phyloP scores from a whole-genome alignment of 2,329 filamentous ascomycete genomes.

The Apiospora hydei region DNA sequence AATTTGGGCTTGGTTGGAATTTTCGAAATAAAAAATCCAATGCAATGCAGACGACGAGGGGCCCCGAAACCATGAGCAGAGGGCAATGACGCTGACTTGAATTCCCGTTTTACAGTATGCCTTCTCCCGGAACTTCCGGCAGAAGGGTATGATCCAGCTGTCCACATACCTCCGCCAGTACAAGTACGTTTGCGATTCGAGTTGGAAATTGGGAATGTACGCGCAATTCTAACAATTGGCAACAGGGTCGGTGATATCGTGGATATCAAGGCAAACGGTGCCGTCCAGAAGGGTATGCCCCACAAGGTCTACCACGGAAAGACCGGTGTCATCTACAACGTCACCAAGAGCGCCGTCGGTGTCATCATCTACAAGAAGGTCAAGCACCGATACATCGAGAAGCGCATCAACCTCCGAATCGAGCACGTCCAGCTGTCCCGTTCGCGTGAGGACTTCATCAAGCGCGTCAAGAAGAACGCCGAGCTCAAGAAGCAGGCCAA shows the following conservation, averaged over 20 bases:
- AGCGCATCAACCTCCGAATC: conserved; percentile 98
- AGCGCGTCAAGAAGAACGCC: conserved; percentile 96
- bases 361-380: conserved; percentile 99
- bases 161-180: conserved; percentile 95
- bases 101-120: conserved; percentile 66
- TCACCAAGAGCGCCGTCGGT: conserved; percentile 96
- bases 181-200: conserved; percentile 64
- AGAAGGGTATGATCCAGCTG: conserved; percentile 92
- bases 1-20: conserved; percentile 4
- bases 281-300: conserved; percentile 98
- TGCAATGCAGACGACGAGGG: not conserved
- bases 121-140: conserved; percentile 93
- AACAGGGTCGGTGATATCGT: conserved; percentile 94
- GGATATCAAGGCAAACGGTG: conserved; percentile 98
- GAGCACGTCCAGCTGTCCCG: conserved; percentile 96
- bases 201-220: not conserved
- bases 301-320: conserved; percentile 99
- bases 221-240: conserved; percentile 44
- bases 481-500: conserved; percentile 92
- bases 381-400: conserved; percentile 99
- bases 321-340: conserved; percentile 98
- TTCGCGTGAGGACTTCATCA: conserved; percentile 95
- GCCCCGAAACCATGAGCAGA: not conserved
- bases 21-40: conserved; percentile 26
- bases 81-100: conserved; percentile 25